Percentiles rank a stretch among this genome's conserved stretches.
These are phyloP conservation scores for Aspergillus sp. DNA, from an alignment of 2,329 filamentous ascomycete genomes.

Conservation along the genomic window DNA sequence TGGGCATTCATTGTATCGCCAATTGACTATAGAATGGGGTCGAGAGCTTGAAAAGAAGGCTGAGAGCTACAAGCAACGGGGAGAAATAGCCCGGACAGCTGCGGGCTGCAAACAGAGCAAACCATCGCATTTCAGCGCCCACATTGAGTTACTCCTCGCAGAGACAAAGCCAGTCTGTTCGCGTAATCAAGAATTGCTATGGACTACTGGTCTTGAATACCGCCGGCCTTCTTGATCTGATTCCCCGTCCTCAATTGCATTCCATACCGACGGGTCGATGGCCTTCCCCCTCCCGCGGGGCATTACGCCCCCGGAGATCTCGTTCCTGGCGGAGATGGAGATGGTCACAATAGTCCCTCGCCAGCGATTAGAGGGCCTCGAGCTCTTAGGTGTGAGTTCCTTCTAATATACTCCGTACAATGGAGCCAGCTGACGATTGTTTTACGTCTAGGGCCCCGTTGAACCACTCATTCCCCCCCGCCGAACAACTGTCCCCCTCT, in stretches of 20 bases:
- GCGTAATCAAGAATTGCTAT: neutral
- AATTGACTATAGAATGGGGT: constrained; percentile 1
- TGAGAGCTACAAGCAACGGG: neutral
- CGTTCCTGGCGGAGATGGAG: constrained; percentile 97
- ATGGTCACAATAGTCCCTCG: constrained; percentile 88
- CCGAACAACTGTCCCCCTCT: constrained; percentile 77
- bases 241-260: neutral
- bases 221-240: constrained; percentile 7
- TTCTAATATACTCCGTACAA: neutral
- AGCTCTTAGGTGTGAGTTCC: constrained; percentile 75
- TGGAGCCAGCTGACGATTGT: neutral
- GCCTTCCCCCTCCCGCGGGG: constrained; percentile 63
- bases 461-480: constrained; percentile 77
- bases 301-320: constrained; percentile 82
- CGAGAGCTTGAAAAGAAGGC: neutral
- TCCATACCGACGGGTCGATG: constrained; percentile 43
- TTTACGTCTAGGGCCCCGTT: constrained; percentile 66
- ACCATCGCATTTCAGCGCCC: neutral
- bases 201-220: neutral
- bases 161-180: neutral
- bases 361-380: constrained; percentile 81
- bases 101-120: constrained; percentile 14
- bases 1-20: constrained; percentile 30
- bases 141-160: neutral
- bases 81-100: neutral